Evolutionary conservation across 192 early-diverging fungal genomes (phyloP), one percentile per base, ranked within the genome.

Genomic region (Oehlia diaphana): DNA sequence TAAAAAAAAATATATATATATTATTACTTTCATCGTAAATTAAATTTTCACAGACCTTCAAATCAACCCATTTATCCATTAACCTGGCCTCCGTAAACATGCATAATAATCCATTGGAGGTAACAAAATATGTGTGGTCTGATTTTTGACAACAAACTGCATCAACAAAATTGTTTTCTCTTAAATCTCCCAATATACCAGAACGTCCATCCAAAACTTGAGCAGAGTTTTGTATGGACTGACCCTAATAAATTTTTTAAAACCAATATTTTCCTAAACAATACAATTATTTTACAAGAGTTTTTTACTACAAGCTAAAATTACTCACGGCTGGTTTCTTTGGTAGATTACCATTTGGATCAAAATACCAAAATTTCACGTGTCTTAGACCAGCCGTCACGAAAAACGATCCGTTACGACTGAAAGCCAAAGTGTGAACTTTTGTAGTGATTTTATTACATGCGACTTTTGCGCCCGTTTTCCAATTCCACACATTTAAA

Each of bases 401-500:
- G 85, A 96, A 94, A 70, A 87, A 92, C 1, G 83, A 79, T 1
- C 93, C 90, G 62, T 88, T 85, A 42, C 84, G 80, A 58, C 90
- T 89, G 80, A 94, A 95, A 9, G 88, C 86, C 9, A 94, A 63
- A 7, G 89, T 83, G 66, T 92, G 85, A 28, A 91, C 89, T 50
- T 87, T 92, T 13, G 86, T 89, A 21, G 89, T 94, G 37, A 93
- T 86, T 71, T 87, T 87, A 76, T 88, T 91, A 71, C 87, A 91
- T 0, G 89, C 91, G 7, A 95, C 79, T 79, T 89, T 88, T 8
- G 79, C 78, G 7, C 89, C 88, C 39, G 87, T 89, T 78, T 86
- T 85, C 91, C 92, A 95, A 82, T 95, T 90, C 95, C 95, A 96
- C n/a, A 96, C 89, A 79, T 93, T 87, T 39, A 94, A 76, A 79